These are phyloP conservation scores for Podospora tetraspora DNA, from an alignment of 495 filamentous ascomycete species.

Conservation along the genomic window DNA sequence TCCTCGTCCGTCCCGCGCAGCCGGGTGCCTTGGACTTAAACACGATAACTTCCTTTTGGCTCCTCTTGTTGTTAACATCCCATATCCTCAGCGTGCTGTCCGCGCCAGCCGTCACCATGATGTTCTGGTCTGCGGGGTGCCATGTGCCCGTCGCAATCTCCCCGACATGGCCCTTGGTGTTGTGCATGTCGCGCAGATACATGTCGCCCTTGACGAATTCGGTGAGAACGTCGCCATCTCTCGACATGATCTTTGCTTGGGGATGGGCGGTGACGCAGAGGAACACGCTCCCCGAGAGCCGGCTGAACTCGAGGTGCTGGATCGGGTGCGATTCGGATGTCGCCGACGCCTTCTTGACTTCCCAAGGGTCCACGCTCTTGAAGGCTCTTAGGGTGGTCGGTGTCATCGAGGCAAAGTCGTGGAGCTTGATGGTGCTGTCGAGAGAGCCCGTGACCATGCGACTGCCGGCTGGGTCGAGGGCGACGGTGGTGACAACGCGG, in stretches of 20 bases:
- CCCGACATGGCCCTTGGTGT: constrained; percentile 92
- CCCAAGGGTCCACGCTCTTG: constrained; percentile 82
- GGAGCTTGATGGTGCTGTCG: constrained; percentile 86
- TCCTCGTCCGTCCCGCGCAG: constrained; percentile 82
- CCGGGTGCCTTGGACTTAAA: constrained; percentile 85
- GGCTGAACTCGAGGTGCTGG: constrained; percentile 81
- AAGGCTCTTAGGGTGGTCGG: constrained; percentile 90
- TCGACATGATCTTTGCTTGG: constrained; percentile 80
- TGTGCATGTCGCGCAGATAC: constrained; percentile 93
- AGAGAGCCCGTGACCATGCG: constrained; percentile 83
- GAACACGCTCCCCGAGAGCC: constrained; percentile 70
- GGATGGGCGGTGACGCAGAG: constrained; percentile 81
- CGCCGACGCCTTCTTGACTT: constrained; percentile 60
- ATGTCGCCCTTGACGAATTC: constrained; percentile 97
- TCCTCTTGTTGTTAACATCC: constrained; percentile 83
- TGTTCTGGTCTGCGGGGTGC: constrained; percentile 75
- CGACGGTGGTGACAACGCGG: constrained; percentile 74
- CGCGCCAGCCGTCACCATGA: constrained; percentile 83
- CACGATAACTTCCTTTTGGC: constrained; percentile 88
- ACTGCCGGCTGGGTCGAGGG: constrained; percentile 77
- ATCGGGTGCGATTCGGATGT: constrained; percentile 80
- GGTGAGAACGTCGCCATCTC: constrained; percentile 77
- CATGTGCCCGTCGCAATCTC: constrained; percentile 83
- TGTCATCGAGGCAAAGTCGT: constrained; percentile 94
- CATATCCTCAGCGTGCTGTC: constrained; percentile 95